phyloP scores from a whole-genome alignment of 257 asterid genomes.

The Solanum appendiculatum region DNA sequence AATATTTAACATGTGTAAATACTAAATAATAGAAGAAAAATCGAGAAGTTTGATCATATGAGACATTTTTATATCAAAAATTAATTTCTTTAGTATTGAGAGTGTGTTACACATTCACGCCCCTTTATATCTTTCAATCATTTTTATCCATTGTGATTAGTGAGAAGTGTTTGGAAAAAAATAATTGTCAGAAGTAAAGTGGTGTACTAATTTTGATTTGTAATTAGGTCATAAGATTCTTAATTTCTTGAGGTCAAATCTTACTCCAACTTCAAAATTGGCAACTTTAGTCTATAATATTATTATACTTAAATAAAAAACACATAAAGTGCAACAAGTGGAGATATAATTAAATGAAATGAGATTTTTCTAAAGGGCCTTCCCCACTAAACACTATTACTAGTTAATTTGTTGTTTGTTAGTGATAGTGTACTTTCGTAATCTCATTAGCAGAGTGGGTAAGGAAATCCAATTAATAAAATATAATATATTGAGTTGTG shows the following conservation, averaged over 20 bases:
- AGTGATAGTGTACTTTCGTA: background rate
- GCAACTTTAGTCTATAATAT: background rate
- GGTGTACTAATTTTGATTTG: background rate
- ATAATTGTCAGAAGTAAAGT: background rate
- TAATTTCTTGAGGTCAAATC: background rate
- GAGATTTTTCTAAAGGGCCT: background rate
- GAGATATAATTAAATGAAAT: background rate
- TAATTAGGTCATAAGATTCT: background rate
- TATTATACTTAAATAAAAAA: background rate
- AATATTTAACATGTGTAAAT: background rate
- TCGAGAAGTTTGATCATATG: background rate
- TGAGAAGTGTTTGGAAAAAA: background rate
- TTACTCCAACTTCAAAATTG: background rate
- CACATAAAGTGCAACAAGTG: background rate
- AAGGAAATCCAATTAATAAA: background rate
- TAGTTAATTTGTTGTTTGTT: background rate
- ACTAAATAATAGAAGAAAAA: background rate
- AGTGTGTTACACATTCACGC: background rate
- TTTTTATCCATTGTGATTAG: background rate
- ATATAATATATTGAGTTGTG: background rate
- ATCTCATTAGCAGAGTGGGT: background rate
- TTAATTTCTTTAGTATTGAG: background rate
- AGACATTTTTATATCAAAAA: background rate
- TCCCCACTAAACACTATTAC: background rate
- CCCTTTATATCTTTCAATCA: background rate